Evolutionary conservation across 192 early-diverging fungal species (phyloP).

Genomic region (Umbelopsis sp.): DNA sequence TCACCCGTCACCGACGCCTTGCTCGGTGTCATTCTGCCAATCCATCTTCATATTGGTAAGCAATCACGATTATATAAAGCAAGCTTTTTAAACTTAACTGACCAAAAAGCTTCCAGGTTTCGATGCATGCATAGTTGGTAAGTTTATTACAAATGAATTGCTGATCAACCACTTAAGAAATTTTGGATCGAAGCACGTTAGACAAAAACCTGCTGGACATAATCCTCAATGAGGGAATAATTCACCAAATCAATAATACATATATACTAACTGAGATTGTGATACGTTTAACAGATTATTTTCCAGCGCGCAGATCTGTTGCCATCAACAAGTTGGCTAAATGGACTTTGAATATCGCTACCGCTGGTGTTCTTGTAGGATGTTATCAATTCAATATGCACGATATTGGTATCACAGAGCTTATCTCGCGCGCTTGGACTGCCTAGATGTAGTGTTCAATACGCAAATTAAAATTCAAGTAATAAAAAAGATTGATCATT

Average conservation of each 20-base stretch:
- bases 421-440: conserved; percentile 83
- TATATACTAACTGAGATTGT: background rate
- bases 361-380: conserved; percentile 78
- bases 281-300: conserved; percentile 69
- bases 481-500: conserved; percentile 6
- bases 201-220: background rate
- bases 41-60: conserved; percentile 91
- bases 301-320: conserved; percentile 68
- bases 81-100: background rate
- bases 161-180: no score
- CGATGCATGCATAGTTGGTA: conserved; percentile 42
- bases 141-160: background rate
- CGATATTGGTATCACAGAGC: conserved; percentile 92
- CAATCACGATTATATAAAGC: conserved; percentile 54
- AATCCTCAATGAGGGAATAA: background rate
- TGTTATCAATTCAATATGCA: conserved; percentile 95
- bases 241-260: background rate
- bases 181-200: background rate
- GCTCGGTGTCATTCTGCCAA: conserved; percentile 86
- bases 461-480: background rate
- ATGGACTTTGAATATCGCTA: conserved; percentile 70
- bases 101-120: conserved; percentile 31
- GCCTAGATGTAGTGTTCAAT: conserved; percentile 54
- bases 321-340: conserved; percentile 60
- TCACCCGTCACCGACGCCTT: conserved; percentile 87